These are phyloP conservation scores for Serendipita sp. DNA, from an alignment of 768 basidiomycete genomes.

Conservation along the genomic window DNA sequence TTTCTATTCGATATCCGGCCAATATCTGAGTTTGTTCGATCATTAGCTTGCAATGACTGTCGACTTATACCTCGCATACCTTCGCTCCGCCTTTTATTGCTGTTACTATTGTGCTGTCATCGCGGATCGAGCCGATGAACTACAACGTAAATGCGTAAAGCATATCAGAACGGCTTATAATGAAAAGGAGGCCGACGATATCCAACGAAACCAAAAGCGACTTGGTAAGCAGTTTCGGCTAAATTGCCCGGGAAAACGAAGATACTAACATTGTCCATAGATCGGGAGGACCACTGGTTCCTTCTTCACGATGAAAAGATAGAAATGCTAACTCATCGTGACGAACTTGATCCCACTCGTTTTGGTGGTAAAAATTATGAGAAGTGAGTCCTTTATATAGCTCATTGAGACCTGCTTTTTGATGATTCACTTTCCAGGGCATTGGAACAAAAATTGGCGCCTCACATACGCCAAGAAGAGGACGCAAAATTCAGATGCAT, in stretches of 20 bases:
- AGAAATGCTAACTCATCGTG: constrained; percentile 60
- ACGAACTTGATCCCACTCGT: constrained; percentile 71
- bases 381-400: no score
- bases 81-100: constrained; percentile 82
- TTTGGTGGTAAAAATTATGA: constrained; percentile 84
- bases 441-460: constrained; percentile 60
- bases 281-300: constrained; percentile 70
- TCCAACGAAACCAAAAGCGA: constrained; percentile 28
- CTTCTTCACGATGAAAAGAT: constrained; percentile 82
- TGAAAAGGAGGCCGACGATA: constrained; percentile 40
- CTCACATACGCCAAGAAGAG: constrained; percentile 85
- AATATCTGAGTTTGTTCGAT: constrained; percentile 3
- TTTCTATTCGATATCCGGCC: background rate
- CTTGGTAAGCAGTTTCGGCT: background rate
- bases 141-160: constrained; percentile 86
- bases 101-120: constrained; percentile 97
- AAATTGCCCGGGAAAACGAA: no score
- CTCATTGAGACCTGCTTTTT: no score
- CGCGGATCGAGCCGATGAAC: constrained; percentile 85
- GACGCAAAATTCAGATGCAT: constrained; percentile 96
- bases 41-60: constrained; percentile 59
- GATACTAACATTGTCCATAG: background rate
- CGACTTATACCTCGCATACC: constrained; percentile 85
- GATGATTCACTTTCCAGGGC: constrained; percentile 36
- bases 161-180: constrained; percentile 44